Conservation (phyloP, 768 basidiomycete genomes). For the Suillus clintonianus region DNA sequence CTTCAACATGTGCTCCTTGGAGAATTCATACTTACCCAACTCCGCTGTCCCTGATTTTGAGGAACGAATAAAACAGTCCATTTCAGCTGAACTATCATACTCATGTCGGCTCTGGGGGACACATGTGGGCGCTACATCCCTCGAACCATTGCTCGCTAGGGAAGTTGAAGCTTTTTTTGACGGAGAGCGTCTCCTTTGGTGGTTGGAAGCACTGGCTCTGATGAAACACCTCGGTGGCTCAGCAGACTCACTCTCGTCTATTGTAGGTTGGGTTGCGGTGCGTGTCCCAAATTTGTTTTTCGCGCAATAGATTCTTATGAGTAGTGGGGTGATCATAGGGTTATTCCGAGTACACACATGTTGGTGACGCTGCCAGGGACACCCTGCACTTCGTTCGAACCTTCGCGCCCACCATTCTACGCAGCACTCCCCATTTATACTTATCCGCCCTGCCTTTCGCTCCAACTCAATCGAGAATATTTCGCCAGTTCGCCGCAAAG, state of each 20-base stretch:
- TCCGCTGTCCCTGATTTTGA: constrained; percentile 15
- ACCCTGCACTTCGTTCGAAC: constrained; percentile 9
- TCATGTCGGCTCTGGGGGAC: constrained; percentile 33
- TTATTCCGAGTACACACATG: background rate
- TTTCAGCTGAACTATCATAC: constrained; percentile 29
- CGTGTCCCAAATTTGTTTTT: background rate
- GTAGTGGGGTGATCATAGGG: background rate
- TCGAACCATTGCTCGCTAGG: background rate
- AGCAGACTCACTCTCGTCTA: background rate
- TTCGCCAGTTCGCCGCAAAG: constrained; percentile 14
- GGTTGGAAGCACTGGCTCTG: constrained; percentile 12
- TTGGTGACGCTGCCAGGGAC: constrained; percentile 2
- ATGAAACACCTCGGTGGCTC: constrained; percentile 10
- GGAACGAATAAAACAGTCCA: constrained; percentile 14
- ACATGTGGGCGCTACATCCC: constrained; percentile 20
- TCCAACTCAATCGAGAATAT: constrained; percentile 21
- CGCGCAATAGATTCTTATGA: background rate
- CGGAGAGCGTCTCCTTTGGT: constrained; percentile 1
- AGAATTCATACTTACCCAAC: constrained; percentile 28
- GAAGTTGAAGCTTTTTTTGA: constrained; percentile 23
- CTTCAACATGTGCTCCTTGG: constrained; percentile 8
- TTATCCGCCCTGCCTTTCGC: constrained; percentile 24
- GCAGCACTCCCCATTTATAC: constrained; percentile 26
- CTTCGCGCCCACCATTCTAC: constrained; percentile 12
- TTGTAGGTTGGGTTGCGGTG: background rate